Conservation (phyloP, 2,329 filamentous ascomycete genomes). For the Apiospora kogelbergensis region DNA sequence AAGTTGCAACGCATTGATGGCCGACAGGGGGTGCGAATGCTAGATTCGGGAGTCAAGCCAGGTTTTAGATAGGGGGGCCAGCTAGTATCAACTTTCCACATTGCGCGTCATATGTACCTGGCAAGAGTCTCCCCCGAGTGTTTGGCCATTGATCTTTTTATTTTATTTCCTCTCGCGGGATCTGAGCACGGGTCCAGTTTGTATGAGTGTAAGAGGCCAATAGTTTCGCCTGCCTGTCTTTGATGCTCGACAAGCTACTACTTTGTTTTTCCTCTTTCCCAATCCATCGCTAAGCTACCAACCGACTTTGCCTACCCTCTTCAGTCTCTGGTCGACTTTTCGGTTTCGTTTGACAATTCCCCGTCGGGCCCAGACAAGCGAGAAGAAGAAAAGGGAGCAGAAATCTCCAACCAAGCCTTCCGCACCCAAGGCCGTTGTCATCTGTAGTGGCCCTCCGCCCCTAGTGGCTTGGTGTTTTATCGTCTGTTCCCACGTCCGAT, state of each 20-base stretch:
- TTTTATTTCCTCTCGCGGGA: background rate
- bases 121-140: conserved; percentile 11
- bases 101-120: conserved; percentile 7
- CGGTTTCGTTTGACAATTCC: conserved; percentile 9
- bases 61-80: conserved; percentile 10
- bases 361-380: background rate
- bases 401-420: background rate
- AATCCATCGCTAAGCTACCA: background rate
- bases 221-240: conserved; percentile 5
- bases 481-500: conserved; percentile 1
- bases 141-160: conserved; percentile 1
- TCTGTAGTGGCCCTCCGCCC: background rate
- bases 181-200: conserved; percentile 9
- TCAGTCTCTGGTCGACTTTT: conserved; percentile 3
- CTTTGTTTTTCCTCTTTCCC: background rate
- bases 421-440: background rate
- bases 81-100: background rate
- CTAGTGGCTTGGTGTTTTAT: conserved; percentile 6
- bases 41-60: conserved; percentile 12
- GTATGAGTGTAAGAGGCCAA: background rate
- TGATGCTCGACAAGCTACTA: background rate
- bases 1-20: conserved; percentile 17
- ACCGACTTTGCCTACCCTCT: background rate
- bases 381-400: no score
- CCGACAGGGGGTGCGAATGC: conserved; percentile 12